Evolutionary conservation across 129 eudicot species (phyloP).

Genomic region (Glebionis coronaria): DNA sequence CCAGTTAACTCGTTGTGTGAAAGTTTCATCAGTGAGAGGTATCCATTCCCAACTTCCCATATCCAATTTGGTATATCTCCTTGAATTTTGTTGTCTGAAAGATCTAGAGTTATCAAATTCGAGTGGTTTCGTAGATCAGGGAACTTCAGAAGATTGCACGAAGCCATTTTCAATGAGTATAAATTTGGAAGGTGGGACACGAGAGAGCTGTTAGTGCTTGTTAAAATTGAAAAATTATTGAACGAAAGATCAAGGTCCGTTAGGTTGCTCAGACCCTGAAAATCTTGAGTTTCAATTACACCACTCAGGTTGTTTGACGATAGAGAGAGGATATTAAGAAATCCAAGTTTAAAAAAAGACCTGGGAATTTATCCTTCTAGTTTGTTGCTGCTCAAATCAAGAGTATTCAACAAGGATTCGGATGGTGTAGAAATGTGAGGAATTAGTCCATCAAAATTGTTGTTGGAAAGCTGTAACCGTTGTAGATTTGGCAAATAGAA

Average conservation of each 20-base stretch:
- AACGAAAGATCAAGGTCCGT: conserved; percentile 47
- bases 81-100: conserved; percentile 52
- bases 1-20: conserved; percentile 35
- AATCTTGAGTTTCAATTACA: not conserved
- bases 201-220: not conserved
- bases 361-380: too few relatives aligned
- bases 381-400: too few relatives aligned
- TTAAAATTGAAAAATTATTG: conserved; percentile 38
- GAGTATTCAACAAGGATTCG: too few relatives aligned
- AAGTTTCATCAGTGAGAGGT: conserved; percentile 35
- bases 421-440: too few relatives aligned
- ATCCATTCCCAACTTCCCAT: conserved; percentile 33
- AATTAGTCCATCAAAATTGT: too few relatives aligned
- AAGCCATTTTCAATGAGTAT: conserved; percentile 37
- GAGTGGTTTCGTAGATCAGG: conserved; percentile 46
- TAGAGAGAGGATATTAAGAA: conserved; percentile 26
- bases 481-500: not conserved
- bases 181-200: conserved; percentile 29
- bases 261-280: conserved; percentile 16
- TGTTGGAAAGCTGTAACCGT: not conserved
- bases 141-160: conserved; percentile 41
- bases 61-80: conserved; percentile 67
- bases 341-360: conserved; percentile 6
- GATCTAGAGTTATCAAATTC: conserved; percentile 31
- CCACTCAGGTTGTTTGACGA: conserved; percentile 36